A percentile compares a stretch with the other conserved stretches of the same genome.
Evolutionary conservation across 768 basidiomycete species (phyloP).

Genomic region (Candolleomyces aberdarensis): DNA sequence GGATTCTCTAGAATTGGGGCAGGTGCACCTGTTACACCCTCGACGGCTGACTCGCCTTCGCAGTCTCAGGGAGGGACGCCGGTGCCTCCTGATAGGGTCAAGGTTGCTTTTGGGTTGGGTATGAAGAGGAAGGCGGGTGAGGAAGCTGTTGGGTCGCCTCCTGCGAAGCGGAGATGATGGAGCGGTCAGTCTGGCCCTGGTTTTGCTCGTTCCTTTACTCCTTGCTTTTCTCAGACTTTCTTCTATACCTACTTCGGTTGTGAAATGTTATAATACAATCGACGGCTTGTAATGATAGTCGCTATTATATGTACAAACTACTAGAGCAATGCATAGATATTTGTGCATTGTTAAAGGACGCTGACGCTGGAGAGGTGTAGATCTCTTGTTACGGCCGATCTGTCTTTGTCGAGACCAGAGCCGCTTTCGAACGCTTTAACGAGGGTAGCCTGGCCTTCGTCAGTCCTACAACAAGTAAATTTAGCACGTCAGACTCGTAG

Average conservation of each 20-base stretch:
- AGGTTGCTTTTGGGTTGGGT: slow-evolving; percentile 75
- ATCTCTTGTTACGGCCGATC: slow-evolving; percentile 70
- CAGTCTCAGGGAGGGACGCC: slow-evolving; percentile 51
- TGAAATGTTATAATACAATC: no score
- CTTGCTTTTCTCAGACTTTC: no score
- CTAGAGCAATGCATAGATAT: not conserved
- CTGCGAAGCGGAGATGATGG: slow-evolving; percentile 52
- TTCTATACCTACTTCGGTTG: no score
- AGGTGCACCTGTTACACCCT: slow-evolving; percentile 2
- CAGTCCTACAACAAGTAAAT: slow-evolving; percentile 78
- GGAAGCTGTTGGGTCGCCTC: slow-evolving; percentile 64
- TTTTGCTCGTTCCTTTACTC: no score
- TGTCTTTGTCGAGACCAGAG: slow-evolving; percentile 72
- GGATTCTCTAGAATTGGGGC: slow-evolving; percentile 78
- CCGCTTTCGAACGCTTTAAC: slow-evolving; percentile 71
- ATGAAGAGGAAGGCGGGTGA: slow-evolving; percentile 78
- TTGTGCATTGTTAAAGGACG: slow-evolving; percentile 43
- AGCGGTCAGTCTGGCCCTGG: no score
- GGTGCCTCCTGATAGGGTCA: slow-evolving; percentile 62
- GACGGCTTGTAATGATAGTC: no score
- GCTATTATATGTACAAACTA: no score
- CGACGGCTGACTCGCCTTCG: slow-evolving; percentile 11
- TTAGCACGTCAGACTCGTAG: no score
- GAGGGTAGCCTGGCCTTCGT: slow-evolving; percentile 78
- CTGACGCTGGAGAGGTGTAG: slow-evolving; percentile 68